Base-by-base conservation (phyloP, 495 filamentous ascomycete species). In the Podospora comata region DNA sequence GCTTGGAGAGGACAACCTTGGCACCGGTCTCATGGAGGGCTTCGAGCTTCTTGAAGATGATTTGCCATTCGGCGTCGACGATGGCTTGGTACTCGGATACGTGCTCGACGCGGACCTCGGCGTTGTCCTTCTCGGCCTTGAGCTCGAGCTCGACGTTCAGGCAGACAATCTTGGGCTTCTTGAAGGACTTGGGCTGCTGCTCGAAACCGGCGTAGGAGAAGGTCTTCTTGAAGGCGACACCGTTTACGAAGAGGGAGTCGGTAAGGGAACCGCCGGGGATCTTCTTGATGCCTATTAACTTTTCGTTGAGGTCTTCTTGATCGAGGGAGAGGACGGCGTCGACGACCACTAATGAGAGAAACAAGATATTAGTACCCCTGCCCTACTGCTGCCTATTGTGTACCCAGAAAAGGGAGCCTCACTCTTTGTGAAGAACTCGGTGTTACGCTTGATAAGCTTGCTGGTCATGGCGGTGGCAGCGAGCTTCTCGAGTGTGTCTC, bases 31-130 rank as follows among this genome's bases (percentile, higher is more conserved):
- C 89, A 85, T 92, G 86, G 62, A 94, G 81, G 30, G 94, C 93
- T 81, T 99, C 94, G 73, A 98, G 89, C 85, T 99, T 99, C 85
- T 97, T 93, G 88, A 88, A 97, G 78, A 99, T 99, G 76, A 99
- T 99, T 81, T 97, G 92, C 95, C 95, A 99, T 80, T 99, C 95
- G 55, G 95, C 95, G 77, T 99, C 95, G 77, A 99, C 95, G 73
- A 99, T 96, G 61, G 95, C 95, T 82, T 99, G 95, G 84, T 99
- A 99, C 82, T 99, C 95, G 32, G 94, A 96, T 67, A 99, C 95
- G 76, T 98, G 95, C 81, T 97, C 95, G 60, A 99, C 93, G 70
- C 95, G 88, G 67, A 99, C 93, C 81, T 99, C 95, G 60, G 95
- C 95, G 73, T 99, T 99, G 82, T 99, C 95, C 83, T 97, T 99